These are phyloP conservation scores for Diaporthe vaccinii DNA, from an alignment of 2,329 filamentous ascomycete species.

Conservation along the genomic window DNA sequence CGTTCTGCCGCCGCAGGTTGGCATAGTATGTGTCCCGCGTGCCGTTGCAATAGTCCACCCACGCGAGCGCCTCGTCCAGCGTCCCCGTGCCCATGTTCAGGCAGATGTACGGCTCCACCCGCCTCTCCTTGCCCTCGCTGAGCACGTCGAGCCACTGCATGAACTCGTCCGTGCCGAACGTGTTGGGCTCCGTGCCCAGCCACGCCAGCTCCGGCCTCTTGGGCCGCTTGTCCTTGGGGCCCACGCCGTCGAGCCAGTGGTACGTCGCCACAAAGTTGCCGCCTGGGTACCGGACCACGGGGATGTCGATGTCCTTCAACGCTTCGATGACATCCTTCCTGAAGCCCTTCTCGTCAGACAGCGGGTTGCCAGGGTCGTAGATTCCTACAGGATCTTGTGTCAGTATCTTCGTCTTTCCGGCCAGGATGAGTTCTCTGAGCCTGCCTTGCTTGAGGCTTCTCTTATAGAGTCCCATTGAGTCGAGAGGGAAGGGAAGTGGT, in stretches of 20 bases:
- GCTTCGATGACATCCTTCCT: conserved; percentile 83
- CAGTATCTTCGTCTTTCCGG: background rate
- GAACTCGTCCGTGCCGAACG: conserved; percentile 90
- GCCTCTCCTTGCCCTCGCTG: conserved; percentile 69
- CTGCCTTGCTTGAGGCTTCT: background rate
- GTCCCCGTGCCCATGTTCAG: conserved; percentile 86
- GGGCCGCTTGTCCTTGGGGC: conserved; percentile 78
- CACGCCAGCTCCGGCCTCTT: conserved; percentile 80
- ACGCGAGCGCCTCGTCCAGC: conserved; percentile 71
- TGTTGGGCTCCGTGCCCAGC: conserved; percentile 81
- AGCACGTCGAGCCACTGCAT: conserved; percentile 83
- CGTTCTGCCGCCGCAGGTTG: conserved; percentile 82
- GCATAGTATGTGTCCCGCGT: conserved; percentile 84
- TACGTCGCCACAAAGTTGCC: conserved; percentile 90
- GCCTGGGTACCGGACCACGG: conserved; percentile 84
- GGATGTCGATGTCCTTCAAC: conserved; percentile 79
- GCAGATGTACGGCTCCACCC: conserved; percentile 83
- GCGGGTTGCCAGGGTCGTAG: conserved; percentile 80
- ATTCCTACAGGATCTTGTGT: conserved; percentile 55
- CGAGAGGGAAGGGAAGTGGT: background rate
- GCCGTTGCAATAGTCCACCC: conserved; percentile 90
- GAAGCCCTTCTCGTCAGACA: conserved; percentile 83
- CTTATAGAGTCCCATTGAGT: background rate
- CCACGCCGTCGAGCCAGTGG: conserved; percentile 85
- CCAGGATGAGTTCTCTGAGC: background rate